A percentile compares a stretch with the other conserved stretches of the same genome.
Evolutionary conservation across 495 filamentous ascomycete species (phyloP).

Genomic region (Neurospora tetrasperma): DNA sequence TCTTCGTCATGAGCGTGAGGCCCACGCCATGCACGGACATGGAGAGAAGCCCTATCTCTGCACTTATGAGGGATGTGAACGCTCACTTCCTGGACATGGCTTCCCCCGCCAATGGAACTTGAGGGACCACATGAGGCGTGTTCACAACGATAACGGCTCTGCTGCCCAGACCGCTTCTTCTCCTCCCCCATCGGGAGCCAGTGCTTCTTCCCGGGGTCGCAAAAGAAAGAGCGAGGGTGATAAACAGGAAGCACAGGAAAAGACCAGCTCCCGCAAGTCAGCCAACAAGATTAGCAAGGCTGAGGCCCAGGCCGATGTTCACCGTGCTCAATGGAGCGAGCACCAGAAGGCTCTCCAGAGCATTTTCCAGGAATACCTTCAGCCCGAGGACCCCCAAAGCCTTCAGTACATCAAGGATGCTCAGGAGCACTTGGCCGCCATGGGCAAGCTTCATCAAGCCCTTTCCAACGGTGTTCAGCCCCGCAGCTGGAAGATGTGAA

Average conservation of each 20-base stretch:
- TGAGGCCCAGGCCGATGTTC: constrained; percentile 20
- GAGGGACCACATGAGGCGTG: constrained; percentile 86
- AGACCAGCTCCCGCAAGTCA: constrained; percentile 33
- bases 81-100: constrained; percentile 66
- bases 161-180: constrained; percentile 28
- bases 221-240: constrained; percentile 41
- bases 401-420: constrained; percentile 35
- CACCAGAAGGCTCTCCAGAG: constrained; percentile 37
- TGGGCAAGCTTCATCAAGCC: constrained; percentile 24
- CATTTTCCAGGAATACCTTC: constrained; percentile 30
- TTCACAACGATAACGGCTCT: constrained; percentile 65
- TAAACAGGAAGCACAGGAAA: constrained; percentile 22
- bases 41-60: constrained; percentile 84
- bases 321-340: constrained; percentile 37
- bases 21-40: constrained; percentile 89
- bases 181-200: constrained; percentile 19
- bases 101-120: constrained; percentile 92
- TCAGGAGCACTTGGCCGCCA: constrained; percentile 33
- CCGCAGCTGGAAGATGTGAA: neutral
- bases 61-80: constrained; percentile 73
- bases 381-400: constrained; percentile 35
- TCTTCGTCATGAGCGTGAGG: constrained; percentile 90
- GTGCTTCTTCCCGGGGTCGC: constrained; percentile 29
- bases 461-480: neutral
- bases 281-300: constrained; percentile 20